Percentiles rank a stretch among this genome's conserved stretches.
phyloP scores from a whole-genome alignment of 148 eudicot species.

The Pouteria glomerata region DNA sequence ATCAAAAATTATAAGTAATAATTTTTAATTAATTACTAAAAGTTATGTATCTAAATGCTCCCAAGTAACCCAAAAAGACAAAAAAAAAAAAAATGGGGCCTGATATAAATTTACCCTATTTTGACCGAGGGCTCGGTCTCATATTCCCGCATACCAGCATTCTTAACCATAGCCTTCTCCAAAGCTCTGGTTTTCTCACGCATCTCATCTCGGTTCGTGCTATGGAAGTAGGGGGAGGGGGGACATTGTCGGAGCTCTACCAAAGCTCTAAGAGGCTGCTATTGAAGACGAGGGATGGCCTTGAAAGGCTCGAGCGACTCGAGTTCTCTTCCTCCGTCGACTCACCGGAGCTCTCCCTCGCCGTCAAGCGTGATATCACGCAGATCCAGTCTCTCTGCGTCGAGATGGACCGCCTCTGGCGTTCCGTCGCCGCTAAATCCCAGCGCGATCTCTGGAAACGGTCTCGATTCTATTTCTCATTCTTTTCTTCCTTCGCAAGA shows the following conservation, averaged over 20 bases:
- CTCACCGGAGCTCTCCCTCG: slow-evolving; percentile 58
- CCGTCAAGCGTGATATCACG: slow-evolving; percentile 47
- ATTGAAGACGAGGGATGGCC: slow-evolving; percentile 50
- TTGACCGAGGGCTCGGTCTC: too few species aligned
- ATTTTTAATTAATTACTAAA: too few species aligned
- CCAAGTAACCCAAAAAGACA: too few species aligned
- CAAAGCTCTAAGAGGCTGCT: slow-evolving; percentile 60
- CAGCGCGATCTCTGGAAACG: slow-evolving; percentile 95
- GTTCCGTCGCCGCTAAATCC: slow-evolving; percentile 67
- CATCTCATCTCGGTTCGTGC: too few species aligned
- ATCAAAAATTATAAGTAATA: too few species aligned
- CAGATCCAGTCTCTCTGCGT: slow-evolving; percentile 65
- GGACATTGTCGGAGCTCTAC: slow-evolving; percentile 67
- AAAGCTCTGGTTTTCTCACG: too few species aligned
- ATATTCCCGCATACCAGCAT: too few species aligned
- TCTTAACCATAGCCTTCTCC: too few species aligned
- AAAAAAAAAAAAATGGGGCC: too few species aligned
- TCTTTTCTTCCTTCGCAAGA: not conserved
- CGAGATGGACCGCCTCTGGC: slow-evolving; percentile 86
- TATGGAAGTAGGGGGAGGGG: slow-evolving; percentile 48
- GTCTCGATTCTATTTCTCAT: slow-evolving; percentile 20
- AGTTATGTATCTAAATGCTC: too few species aligned
- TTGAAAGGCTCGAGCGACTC: slow-evolving; percentile 74
- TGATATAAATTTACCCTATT: too few species aligned
- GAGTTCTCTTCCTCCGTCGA: slow-evolving; percentile 50